Conservation (phyloP, 1,284 basidiomycete species). For the Microbotryum saponariae region DNA sequence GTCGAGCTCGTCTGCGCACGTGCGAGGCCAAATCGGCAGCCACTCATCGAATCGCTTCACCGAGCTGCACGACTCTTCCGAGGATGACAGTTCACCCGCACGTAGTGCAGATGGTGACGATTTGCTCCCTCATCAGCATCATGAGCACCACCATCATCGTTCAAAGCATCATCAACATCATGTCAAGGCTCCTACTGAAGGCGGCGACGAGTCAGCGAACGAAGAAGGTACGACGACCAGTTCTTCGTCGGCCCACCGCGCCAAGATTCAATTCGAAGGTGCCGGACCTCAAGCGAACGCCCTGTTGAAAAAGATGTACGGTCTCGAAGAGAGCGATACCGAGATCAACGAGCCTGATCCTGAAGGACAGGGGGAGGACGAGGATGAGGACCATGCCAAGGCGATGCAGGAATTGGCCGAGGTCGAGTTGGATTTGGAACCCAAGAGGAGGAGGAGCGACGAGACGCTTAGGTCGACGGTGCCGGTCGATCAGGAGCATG, state of each 20-base stretch:
- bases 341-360: not conserved
- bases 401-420: not conserved
- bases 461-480: slow-evolving; percentile 10
- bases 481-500: not conserved
- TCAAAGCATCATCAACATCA: not conserved
- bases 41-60: not conserved
- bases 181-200: not conserved
- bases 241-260: not conserved
- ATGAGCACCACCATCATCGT: not conserved
- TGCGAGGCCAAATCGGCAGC: too few relatives aligned
- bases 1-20: slow-evolving; percentile 1
- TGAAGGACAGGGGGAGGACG: slow-evolving; percentile 8
- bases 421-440: not conserved
- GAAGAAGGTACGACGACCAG: not conserved
- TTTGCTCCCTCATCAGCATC: slow-evolving; percentile 1
- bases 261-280: slow-evolving; percentile 24
- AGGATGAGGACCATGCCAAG: slow-evolving; percentile 6
- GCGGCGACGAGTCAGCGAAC: not conserved
- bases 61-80: not conserved
- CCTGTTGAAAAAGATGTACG: slow-evolving; percentile 27
- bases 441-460: slow-evolving; percentile 6
- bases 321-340: slow-evolving; percentile 8
- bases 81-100: not conserved
- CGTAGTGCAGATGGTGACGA: not conserved
- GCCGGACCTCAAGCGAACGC: slow-evolving; percentile 23